Conservation (phyloP, 768 basidiomycete genomes). For the Mycena epipterygia region DNA sequence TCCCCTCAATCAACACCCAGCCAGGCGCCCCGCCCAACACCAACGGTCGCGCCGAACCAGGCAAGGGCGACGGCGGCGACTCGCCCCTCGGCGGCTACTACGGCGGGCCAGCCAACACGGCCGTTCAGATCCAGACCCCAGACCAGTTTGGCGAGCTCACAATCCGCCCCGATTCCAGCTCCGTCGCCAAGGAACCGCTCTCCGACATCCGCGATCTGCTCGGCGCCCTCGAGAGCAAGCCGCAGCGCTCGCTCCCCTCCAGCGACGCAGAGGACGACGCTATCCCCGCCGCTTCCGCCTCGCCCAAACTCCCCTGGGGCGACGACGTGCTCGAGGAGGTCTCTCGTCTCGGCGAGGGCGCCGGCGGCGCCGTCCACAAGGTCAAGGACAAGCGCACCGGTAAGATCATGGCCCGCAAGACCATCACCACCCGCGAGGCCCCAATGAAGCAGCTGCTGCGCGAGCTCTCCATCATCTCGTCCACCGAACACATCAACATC, state of each 20-base stretch:
- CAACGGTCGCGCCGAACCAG: no score
- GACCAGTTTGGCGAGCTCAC: constrained; percentile 56
- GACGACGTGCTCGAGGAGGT: constrained; percentile 85
- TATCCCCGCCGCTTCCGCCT: constrained; percentile 29
- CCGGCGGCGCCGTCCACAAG: constrained; percentile 96
- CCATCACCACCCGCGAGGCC: constrained; percentile 91
- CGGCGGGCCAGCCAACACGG: constrained; percentile 53
- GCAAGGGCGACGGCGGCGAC: constrained; percentile 38
- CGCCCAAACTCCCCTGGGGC: constrained; percentile 63
- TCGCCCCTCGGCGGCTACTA: constrained; percentile 56
- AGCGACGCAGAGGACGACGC: constrained; percentile 38
- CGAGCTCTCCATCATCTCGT: constrained; percentile 91
- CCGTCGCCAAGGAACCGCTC: constrained; percentile 50
- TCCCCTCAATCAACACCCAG: constrained; percentile 42
- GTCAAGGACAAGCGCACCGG: constrained; percentile 87
- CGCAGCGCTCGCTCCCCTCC: constrained; percentile 30
- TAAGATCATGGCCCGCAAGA: constrained; percentile 92
- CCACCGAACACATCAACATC: constrained; percentile 89
- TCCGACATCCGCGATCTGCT: constrained; percentile 55
- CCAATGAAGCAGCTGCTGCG: constrained; percentile 93
- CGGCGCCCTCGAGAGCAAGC: constrained; percentile 51
- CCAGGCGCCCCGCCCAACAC: constrained; percentile 8
- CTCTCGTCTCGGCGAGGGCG: constrained; percentile 90
- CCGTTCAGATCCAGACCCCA: constrained; percentile 40
- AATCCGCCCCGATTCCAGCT: constrained; percentile 54